These are phyloP conservation scores for Alternaria novae-zelandiae DNA, from an alignment of 2,329 filamentous ascomycete species.

Conservation along the genomic window DNA sequence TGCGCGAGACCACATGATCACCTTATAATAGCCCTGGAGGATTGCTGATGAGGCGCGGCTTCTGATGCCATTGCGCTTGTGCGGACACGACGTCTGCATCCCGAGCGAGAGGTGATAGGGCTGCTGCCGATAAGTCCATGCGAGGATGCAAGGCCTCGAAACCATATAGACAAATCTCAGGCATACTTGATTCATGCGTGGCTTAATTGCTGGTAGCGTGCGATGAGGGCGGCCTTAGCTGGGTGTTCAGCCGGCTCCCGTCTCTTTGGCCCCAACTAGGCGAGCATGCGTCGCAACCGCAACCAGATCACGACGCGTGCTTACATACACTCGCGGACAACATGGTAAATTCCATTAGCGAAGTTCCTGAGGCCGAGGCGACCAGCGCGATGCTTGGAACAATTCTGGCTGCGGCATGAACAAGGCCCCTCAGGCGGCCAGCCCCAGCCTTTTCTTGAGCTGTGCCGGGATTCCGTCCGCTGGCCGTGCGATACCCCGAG, in stretches of 20 bases:
- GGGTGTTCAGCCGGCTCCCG: background rate
- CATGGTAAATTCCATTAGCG: background rate
- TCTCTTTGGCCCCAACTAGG: background rate
- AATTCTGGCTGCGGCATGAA: background rate
- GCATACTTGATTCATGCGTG: background rate
- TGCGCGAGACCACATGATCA: slow-evolving; percentile 69
- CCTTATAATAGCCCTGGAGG: slow-evolving; percentile 47
- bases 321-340: background rate
- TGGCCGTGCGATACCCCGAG: background rate
- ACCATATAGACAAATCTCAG: slow-evolving; percentile 9
- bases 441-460: background rate
- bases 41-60: background rate
- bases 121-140: background rate
- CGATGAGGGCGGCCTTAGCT: background rate
- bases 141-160: background rate
- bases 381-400: background rate
- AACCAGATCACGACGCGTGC: background rate
- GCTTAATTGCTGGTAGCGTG: background rate
- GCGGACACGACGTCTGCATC: background rate
- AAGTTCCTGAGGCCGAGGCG: background rate
- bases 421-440: background rate
- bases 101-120: background rate
- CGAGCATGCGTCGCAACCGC: slow-evolving; percentile 2
- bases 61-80: background rate
- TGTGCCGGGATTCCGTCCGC: background rate